Conservation (phyloP, 2,329 filamentous ascomycete genomes). For the Cordyceps fumosorosea region DNA sequence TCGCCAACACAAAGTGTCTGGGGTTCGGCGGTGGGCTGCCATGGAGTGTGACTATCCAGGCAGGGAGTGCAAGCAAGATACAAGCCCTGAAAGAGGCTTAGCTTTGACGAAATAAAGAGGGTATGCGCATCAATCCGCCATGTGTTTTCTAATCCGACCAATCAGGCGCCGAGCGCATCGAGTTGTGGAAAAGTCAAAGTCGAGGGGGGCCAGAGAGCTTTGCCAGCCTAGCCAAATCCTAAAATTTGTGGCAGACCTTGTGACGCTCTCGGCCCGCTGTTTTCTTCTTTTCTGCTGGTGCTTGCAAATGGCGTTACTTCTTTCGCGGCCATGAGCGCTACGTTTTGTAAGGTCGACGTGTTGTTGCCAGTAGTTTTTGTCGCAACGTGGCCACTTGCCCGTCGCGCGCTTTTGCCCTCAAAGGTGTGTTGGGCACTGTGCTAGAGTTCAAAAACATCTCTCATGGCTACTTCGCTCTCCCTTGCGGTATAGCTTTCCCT, state of each 20-base stretch:
- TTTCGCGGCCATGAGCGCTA: neutral
- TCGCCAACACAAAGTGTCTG: neutral
- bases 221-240: neutral
- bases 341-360: neutral
- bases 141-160: conserved; percentile 24
- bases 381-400: too few species aligned
- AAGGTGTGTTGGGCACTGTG: too few species aligned
- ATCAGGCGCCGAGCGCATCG: conserved; percentile 27
- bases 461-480: neutral
- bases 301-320: neutral
- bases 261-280: conserved; percentile 11
- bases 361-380: neutral
- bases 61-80: neutral
- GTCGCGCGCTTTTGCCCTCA: neutral
- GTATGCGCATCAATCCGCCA: conserved; percentile 2
- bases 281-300: neutral
- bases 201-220: neutral
- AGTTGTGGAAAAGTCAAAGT: conserved; percentile 13
- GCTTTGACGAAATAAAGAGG: neutral
- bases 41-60: neutral
- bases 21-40: too few species aligned
- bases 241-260: conserved; percentile 11
- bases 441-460: too few species aligned
- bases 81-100: neutral
- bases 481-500: neutral